These are phyloP conservation scores for Penicillium sp. DNA, from an alignment of 2,329 filamentous ascomycete species.

Conservation along the genomic window DNA sequence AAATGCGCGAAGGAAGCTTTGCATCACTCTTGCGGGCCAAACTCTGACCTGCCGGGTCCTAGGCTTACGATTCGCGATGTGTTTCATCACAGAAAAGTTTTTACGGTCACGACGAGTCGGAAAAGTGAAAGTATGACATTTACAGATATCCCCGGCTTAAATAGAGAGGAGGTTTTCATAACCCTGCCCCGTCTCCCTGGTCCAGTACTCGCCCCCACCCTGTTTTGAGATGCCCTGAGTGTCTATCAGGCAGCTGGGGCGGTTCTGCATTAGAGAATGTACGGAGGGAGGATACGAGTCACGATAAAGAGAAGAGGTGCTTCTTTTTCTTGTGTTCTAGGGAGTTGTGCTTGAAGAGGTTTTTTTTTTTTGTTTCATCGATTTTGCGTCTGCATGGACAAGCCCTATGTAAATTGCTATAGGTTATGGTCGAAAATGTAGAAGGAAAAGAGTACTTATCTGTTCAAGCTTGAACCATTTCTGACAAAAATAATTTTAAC, in stretches of 20 bases:
- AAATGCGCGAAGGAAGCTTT: neutral
- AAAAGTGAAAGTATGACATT: conserved; percentile 28
- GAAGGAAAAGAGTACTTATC: conserved; percentile 1
- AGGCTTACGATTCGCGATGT: conserved; percentile 19
- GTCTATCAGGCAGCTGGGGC: neutral
- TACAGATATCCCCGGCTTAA: conserved; percentile 29
- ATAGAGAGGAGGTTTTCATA: conserved; percentile 31
- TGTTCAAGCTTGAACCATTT: neutral
- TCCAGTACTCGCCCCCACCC: conserved; percentile 15
- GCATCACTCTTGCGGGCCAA: neutral
- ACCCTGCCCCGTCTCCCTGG: conserved; percentile 15
- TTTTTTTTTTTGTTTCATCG: conserved; percentile 25
- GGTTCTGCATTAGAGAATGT: conserved; percentile 7
- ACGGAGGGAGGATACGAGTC: conserved; percentile 21
- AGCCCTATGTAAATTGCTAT: conserved; percentile 27
- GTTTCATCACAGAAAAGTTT: conserved; percentile 23
- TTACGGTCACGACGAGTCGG: conserved; percentile 31
- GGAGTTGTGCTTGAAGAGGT: conserved; percentile 32
- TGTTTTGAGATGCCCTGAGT: neutral
- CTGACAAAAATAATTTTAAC: neutral
- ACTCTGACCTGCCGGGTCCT: neutral
- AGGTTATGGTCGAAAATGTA: conserved; percentile 19
- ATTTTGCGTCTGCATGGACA: conserved; percentile 20
- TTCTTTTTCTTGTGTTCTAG: conserved; percentile 32
- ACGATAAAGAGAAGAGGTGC: conserved; percentile 30